Base-by-base conservation (phyloP, 768 basidiomycete genomes). In the Psilocybe subaeruginosa region DNA sequence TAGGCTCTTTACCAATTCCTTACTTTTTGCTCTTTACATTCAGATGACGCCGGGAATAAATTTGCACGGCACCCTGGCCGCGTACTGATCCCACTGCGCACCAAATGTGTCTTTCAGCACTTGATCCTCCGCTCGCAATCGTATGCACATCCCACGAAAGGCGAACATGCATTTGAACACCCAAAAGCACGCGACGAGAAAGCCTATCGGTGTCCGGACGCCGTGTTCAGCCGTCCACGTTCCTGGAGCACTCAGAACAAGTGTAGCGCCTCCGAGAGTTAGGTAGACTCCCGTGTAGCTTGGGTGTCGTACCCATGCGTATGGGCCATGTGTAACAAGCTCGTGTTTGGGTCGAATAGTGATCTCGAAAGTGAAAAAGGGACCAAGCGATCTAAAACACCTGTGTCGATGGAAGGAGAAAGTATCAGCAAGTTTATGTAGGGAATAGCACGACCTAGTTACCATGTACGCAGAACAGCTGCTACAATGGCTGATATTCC, bases 321-420 rank as follows among this genome's bases (percentile, higher is more conserved):
- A 81, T 1, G 79, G 80, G 0, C 79, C 79, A n/a, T 71, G 64
- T 1, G 76, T 80, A 56, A 81, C 68, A 46, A 81, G 75, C 56
- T 73, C 68, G 63, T 81, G 80, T 56, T 76, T 70, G 0, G 72
- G 73, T 8, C 73, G 76, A 43, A 80, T 76, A 39, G 76, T 74
- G 37, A 80, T 75, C 51, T 80, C 78, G 58, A 80, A 80, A 0
- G 79, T 81, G 67, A 80, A 81, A n/a, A 79, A 65, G 2, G 70
- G 70, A 4, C 77, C 77, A 4, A 81, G 74, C 7, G 74, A 70
- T 55, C 68, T 73, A 65, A 77, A 79, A 60, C 78, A 79, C 76
- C 76, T 78, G 30, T 23, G 54, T 37, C 4, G 16, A 3, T 31
- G 53, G 30, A 6, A 23, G 53, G 54, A 56, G 31, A 46, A 43